A percentile compares a stretch with the other conserved stretches of the same genome.
Conservation (phyloP, 75 land plant species). For the Isoetes taiwanensis region DNA sequence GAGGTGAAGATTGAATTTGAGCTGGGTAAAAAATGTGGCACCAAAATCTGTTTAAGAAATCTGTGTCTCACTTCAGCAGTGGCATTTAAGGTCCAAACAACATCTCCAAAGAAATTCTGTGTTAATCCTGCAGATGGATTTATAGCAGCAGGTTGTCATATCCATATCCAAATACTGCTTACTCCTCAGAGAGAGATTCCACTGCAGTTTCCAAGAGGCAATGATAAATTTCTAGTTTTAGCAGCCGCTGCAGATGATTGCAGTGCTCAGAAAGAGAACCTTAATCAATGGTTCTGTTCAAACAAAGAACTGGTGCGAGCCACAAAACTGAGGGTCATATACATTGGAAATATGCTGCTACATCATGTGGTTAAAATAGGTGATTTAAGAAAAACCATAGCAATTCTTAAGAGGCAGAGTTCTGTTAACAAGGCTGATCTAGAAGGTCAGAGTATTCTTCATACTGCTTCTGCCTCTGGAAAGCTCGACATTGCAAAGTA, state of each 20-base stretch:
- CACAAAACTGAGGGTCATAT: constrained; percentile 30
- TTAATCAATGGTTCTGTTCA: constrained; percentile 23
- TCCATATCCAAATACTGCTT: constrained; percentile 34
- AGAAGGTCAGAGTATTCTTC: constrained; percentile 16
- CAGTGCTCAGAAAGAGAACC: not conserved
- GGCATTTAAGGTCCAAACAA: constrained; percentile 70
- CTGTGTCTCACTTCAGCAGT: constrained; percentile 31
- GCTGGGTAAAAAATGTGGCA: constrained; percentile 30
- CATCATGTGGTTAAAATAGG: constrained; percentile 20
- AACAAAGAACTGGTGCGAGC: constrained; percentile 8
- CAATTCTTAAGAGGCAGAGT: constrained; percentile 17
- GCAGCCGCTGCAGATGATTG: constrained; percentile 11
- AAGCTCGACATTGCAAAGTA: constrained; percentile 12
- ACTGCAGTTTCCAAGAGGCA: constrained; percentile 29
- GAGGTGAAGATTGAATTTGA: constrained; percentile 44
- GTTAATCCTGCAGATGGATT: constrained; percentile 54
- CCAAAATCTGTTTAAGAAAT: constrained; percentile 34
- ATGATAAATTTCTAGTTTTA: constrained; percentile 43
- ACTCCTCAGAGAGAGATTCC: constrained; percentile 34
- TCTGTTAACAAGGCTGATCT: not conserved
- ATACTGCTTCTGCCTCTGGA: constrained; percentile 16
- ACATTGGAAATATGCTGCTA: constrained; percentile 32
- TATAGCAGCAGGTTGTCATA: constrained; percentile 28
- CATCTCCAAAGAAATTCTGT: constrained; percentile 44
- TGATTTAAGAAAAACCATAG: constrained; percentile 21